Base-by-base conservation (phyloP, 2,329 filamentous ascomycete species). In the Fusarium sp. region DNA sequence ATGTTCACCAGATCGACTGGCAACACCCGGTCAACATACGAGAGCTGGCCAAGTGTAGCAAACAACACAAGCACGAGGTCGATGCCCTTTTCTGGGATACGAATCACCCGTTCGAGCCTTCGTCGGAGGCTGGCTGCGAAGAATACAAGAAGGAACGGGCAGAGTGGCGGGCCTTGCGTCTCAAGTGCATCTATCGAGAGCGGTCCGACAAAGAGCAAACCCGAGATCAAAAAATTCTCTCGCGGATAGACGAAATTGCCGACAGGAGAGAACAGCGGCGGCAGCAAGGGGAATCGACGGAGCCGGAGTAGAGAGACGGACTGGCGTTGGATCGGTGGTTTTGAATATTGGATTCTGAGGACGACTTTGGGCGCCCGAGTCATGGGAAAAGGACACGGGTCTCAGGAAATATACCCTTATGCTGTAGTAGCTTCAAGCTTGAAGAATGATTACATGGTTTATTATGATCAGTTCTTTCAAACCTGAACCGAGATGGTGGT, bases 1-100 rank as follows among this genome's bases (percentile, higher is more conserved):
- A 58, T 43, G 52, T 67, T 8, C 46, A 68, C 28, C 59, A 59
- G 18, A 27, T 63, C n/a, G 34, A 52, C 40, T 58, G 58, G 62
- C 31, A 52, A 7, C 18, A 30, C 18, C 51, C 52, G 9, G 13
- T 63, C 7, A 6, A 40, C 11, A 37, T 39, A 28, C n/a, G 10
- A 10, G 48, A 41, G 10, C 53, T 59, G 13, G 18, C 16, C 34
- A 37, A 39, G 16, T 47, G 31, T 18, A 47, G 63, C 44, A 16
- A 62, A 18, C 52, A 59, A 23, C 58, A 53, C 16, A 10, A 31
- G 11, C 51, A 6, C 5, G 65, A 68, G 43, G 23, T 63, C 34
- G 55, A 47, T 13, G 43, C 47, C 13, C 48, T 68, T 5, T 13
- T 30, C 5, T 68, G 63, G 65, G 63, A 67, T 36, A 27, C 52